These are phyloP conservation scores for Gaillardinia entomophila DNA, from an alignment of 805 yeast species.

Conservation along the genomic window DNA sequence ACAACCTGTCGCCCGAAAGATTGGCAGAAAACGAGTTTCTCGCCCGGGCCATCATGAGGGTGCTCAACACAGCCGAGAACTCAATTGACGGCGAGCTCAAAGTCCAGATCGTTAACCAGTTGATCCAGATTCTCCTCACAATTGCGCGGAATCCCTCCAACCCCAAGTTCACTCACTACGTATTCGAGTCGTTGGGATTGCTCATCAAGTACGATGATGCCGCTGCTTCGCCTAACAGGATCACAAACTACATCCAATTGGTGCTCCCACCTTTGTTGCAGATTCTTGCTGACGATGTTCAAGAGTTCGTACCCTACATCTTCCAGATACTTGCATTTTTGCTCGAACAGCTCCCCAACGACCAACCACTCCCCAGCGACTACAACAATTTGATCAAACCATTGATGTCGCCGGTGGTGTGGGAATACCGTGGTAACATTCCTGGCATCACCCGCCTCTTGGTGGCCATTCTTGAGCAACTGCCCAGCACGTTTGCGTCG, in stretches of 20 bases:
- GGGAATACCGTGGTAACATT: slow-evolving; percentile 91
- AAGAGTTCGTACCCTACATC: slow-evolving; percentile 90
- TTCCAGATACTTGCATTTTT: slow-evolving; percentile 84
- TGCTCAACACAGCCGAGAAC: slow-evolving; percentile 67
- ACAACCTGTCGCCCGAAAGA: slow-evolving; percentile 70
- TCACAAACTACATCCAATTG: slow-evolving; percentile 35
- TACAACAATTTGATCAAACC: slow-evolving; percentile 72
- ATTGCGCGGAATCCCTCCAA: slow-evolving; percentile 90
- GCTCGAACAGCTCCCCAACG: slow-evolving; percentile 53
- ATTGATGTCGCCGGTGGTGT: slow-evolving; percentile 78
- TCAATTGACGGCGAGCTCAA: slow-evolving; percentile 41
- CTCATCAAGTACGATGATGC: slow-evolving; percentile 50
- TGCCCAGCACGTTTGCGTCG: slow-evolving; percentile 31
- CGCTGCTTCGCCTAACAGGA: slow-evolving; percentile 10
- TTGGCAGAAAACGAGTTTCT: slow-evolving; percentile 92
- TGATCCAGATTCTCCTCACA: slow-evolving; percentile 60
- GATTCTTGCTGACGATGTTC: slow-evolving; percentile 76
- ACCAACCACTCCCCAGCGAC: slow-evolving; percentile 52
- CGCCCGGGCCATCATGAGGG: slow-evolving; percentile 84
- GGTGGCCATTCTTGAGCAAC: slow-evolving; percentile 54
- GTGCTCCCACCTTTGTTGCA: slow-evolving; percentile 63
- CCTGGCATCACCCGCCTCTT: slow-evolving; percentile 87
- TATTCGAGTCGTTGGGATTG: slow-evolving; percentile 83
- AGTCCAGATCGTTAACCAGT: slow-evolving; percentile 51
- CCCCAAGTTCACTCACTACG: slow-evolving; percentile 86